Conservation (phyloP, 2,329 filamentous ascomycete genomes). For the Monosporascus cannonballus region DNA sequence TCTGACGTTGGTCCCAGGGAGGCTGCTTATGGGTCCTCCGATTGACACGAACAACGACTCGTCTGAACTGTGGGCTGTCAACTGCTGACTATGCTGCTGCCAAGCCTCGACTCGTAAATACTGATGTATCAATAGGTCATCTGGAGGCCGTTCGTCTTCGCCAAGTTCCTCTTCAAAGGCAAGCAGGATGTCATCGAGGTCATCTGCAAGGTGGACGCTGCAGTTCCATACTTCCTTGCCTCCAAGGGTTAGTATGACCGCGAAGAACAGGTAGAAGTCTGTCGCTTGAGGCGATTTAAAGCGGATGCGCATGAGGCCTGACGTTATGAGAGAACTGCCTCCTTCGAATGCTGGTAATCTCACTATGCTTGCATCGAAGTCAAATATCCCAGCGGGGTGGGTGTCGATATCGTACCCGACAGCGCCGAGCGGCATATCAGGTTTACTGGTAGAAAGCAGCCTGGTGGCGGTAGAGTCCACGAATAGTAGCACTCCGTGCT, state of each 20-base stretch:
- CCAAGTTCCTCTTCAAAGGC: neutral
- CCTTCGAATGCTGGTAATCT: constrained; percentile 5
- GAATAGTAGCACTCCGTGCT: constrained; percentile 4
- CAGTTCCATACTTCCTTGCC: constrained; percentile 5
- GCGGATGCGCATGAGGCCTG: constrained; percentile 5
- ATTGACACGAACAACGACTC: constrained; percentile 6
- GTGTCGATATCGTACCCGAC: constrained; percentile 6
- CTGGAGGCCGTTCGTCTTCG: neutral
- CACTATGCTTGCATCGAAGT: constrained; percentile 1
- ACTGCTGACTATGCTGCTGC: neutral
- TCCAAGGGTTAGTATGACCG: constrained; percentile 2
- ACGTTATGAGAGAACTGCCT: constrained; percentile 3
- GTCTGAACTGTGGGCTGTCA: constrained; percentile 1
- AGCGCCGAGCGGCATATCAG: constrained; percentile 3
- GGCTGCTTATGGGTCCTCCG: constrained; percentile 1
- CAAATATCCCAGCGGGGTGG: constrained; percentile 4
- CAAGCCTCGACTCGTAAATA: constrained; percentile 4
- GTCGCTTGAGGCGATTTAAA: constrained; percentile 7
- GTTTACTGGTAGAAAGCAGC: constrained; percentile 2
- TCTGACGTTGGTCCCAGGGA: neutral
- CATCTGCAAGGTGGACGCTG: constrained; percentile 1
- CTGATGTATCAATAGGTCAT: constrained; percentile 2
- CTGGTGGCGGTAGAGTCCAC: constrained; percentile 4
- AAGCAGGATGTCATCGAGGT: constrained; percentile 1
- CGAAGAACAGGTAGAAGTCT: constrained; percentile 8